Percentiles rank a stretch among this genome's conserved stretches.
phyloP scores from a whole-genome alignment of 2,329 filamentous ascomycete species.

The Apiospora saccharicola region DNA sequence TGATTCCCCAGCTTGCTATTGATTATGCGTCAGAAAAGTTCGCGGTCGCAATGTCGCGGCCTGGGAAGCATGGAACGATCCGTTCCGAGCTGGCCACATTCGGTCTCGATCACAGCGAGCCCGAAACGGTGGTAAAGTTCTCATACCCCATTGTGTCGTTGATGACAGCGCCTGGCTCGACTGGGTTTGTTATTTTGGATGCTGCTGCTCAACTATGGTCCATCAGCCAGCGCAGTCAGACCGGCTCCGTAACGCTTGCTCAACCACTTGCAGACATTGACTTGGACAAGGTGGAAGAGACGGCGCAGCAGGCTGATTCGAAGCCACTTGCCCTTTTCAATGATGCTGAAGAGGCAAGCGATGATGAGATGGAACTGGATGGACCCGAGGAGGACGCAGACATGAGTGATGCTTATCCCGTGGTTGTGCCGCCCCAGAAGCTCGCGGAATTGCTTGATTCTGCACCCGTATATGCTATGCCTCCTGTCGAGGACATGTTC shows the following conservation, averaged over 20 bases:
- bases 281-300: slow-evolving; percentile 49
- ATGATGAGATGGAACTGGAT: slow-evolving; percentile 55
- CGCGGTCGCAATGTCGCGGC: slow-evolving; percentile 62
- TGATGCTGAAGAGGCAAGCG: slow-evolving; percentile 49
- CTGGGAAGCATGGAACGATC: slow-evolving; percentile 40
- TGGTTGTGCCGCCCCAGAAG: slow-evolving; percentile 72
- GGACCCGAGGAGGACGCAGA: slow-evolving; percentile 55
- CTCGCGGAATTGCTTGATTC: slow-evolving; percentile 75
- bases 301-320: slow-evolving; percentile 39
- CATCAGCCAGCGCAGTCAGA: slow-evolving; percentile 64
- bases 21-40: slow-evolving; percentile 72
- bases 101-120: slow-evolving; percentile 63
- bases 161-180: slow-evolving; percentile 67
- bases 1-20: slow-evolving; percentile 73
- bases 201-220: slow-evolving; percentile 76
- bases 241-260: slow-evolving; percentile 58
- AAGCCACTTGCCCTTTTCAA: slow-evolving; percentile 37
- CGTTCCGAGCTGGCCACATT: slow-evolving; percentile 72
- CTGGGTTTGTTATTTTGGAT: slow-evolving; percentile 80
- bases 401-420: slow-evolving; percentile 61
- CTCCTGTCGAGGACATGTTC: slow-evolving; percentile 78
- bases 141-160: slow-evolving; percentile 70
- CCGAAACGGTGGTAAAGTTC: slow-evolving; percentile 65
- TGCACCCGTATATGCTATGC: slow-evolving; percentile 72
- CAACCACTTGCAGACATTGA: slow-evolving; percentile 63